phyloP scores from a whole-genome alignment of 2,329 filamentous ascomycete genomes.

The Aciculosporium take region DNA sequence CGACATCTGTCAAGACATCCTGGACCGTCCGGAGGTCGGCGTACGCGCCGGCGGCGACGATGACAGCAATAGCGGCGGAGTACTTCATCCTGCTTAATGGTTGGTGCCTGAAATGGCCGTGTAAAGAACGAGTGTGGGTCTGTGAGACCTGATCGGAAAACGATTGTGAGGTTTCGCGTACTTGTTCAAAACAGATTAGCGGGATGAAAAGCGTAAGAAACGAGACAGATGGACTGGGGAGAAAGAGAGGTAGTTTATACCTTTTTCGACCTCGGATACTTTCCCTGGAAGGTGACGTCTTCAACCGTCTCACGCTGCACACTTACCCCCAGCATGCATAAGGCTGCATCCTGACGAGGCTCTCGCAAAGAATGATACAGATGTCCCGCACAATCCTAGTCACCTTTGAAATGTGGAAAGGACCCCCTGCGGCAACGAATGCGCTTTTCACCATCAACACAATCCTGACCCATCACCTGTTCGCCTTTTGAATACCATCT shows the following conservation, averaged over 20 bases:
- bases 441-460: too few species aligned
- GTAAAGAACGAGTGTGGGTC: slow-evolving; percentile 8
- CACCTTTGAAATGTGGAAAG: too few species aligned
- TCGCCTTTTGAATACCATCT: too few species aligned
- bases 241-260: slow-evolving; percentile 4
- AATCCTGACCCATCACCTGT: too few species aligned
- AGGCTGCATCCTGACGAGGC: neutral
- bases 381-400: too few species aligned
- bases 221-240: neutral
- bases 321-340: neutral
- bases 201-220: neutral
- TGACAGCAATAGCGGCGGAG: slow-evolving; percentile 6
- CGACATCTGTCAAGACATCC: slow-evolving; percentile 6
- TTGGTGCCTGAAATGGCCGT: neutral
- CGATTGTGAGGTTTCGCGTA: slow-evolving; percentile 1
- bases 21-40: slow-evolving; percentile 8
- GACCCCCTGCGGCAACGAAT: neutral
- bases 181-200: slow-evolving; percentile 1
- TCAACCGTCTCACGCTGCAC: slow-evolving; percentile 1
- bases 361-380: neutral
- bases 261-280: neutral
- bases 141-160: slow-evolving; percentile 1
- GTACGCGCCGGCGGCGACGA: slow-evolving; percentile 8
- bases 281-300: neutral
- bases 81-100: slow-evolving; percentile 10